Evolutionary conservation across 2,329 filamentous ascomycete genomes (phyloP), one percentile per base, ranked within the genome.

Genomic region (Purpureocillium takamizusanense): DNA sequence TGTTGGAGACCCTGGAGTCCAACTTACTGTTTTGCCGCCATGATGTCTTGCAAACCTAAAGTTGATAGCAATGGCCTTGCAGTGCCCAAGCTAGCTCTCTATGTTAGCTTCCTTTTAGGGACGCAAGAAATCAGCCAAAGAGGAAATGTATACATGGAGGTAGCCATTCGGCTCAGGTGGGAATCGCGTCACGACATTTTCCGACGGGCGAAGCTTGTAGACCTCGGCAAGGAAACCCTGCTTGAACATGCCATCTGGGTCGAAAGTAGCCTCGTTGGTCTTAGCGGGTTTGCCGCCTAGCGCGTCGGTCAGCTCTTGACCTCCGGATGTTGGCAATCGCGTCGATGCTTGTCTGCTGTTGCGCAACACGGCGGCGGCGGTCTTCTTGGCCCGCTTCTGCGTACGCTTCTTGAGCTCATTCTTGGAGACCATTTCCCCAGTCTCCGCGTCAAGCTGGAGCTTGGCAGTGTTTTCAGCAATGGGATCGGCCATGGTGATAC

Each of bases 31-130:
- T n/a, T n/a, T n/a, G 42, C 90, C 90, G 28, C 83, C 83, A 56
- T 94, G 85, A 54, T 81, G 80, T 54, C 76, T 78, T 11, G 92
- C 90, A 57, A 95, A 97, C 6, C 90, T 90, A 63, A 97, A 97
- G 64, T 97, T 95, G 60, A 97, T 79, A 1, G 87, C 83, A 59
- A 97, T 95, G 16, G 92, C 90, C 67, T 97, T 97, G 47, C 84
- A 85, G 57, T 97, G 92, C 14, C 90, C 90, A 50, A 97, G n/a
- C n/a, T n/a, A n/a, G n/a, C n/a, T n/a, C n/a, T n/a, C n/a, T n/a
- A n/a, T n/a, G n/a, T n/a, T n/a, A n/a, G n/a, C n/a, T n/a, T n/a
- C n/a, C n/a, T n/a, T n/a, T n/a, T n/a, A n/a, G n/a, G n/a, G n/a
- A n/a, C n/a, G n/a, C n/a, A n/a, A n/a, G n/a, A n/a, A n/a, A n/a